A percentile compares a stretch with the other conserved stretches of the same genome.
Conservation (phyloP, 148 eudicot species). For the Agrostemma githago region DNA sequence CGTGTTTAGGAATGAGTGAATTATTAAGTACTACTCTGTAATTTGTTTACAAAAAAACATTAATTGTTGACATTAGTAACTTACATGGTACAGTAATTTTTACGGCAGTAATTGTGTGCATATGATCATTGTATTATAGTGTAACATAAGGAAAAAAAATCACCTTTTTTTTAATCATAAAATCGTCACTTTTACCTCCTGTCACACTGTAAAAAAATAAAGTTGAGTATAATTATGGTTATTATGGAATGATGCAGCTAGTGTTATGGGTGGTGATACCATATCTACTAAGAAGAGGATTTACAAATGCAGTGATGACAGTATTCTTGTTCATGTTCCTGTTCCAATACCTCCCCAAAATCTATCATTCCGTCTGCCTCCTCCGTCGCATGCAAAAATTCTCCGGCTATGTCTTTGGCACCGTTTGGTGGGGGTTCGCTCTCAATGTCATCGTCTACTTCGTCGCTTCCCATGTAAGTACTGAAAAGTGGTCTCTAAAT, state of each 20-base stretch:
- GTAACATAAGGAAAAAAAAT: too few relatives aligned
- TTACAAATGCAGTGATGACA: conserved; percentile 60
- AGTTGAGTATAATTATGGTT: neutral
- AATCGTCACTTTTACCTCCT: too few relatives aligned
- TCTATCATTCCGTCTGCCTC: conserved; percentile 81
- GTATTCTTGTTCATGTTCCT: conserved; percentile 57
- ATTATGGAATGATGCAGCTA: conserved; percentile 41
- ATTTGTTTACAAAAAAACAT: too few relatives aligned
- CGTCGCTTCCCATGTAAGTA: conserved; percentile 84
- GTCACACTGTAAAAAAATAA: too few relatives aligned
- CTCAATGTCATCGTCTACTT: conserved; percentile 90
- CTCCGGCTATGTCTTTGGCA: conserved; percentile 83
- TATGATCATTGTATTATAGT: too few relatives aligned
- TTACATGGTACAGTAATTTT: too few relatives aligned
- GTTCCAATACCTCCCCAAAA: conserved; percentile 84
- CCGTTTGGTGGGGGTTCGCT: conserved; percentile 98
- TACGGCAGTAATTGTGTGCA: too few relatives aligned
- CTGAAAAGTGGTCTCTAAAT: too few relatives aligned
- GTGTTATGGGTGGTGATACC: conserved; percentile 78
- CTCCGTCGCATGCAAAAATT: conserved; percentile 84
- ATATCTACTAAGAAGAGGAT: conserved; percentile 49
- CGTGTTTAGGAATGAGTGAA: too few relatives aligned
- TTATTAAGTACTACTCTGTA: too few relatives aligned
- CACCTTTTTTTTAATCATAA: too few relatives aligned
- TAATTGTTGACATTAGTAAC: too few relatives aligned